Conservation (phyloP, 2,329 filamentous ascomycete species). For the Alternaria consortialis region DNA sequence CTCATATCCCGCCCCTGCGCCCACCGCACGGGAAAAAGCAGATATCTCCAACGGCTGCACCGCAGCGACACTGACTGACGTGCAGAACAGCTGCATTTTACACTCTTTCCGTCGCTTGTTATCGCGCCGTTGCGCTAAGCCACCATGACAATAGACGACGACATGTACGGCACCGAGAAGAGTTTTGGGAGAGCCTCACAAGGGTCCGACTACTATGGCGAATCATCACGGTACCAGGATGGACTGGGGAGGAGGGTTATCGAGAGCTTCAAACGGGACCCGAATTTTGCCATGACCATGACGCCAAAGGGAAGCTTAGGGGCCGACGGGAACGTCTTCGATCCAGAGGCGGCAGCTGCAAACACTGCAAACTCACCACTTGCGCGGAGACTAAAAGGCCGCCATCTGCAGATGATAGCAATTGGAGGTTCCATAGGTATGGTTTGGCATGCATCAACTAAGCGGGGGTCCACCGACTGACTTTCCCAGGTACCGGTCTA, state of each 20-base stretch:
- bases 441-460: constrained; percentile 15
- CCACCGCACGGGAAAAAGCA: constrained; percentile 13
- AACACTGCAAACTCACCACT: constrained; percentile 78
- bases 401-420: constrained; percentile 95
- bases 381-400: constrained; percentile 63
- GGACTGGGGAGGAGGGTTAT: constrained; percentile 54
- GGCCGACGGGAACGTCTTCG: constrained; percentile 65
- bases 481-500: constrained; percentile 64
- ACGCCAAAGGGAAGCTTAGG: constrained; percentile 58
- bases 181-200: constrained; percentile 49
- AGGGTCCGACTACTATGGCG: constrained; percentile 50
- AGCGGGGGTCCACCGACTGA: constrained; percentile 25
- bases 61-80: constrained; percentile 27
- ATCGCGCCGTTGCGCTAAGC: constrained; percentile 10
- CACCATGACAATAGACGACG: constrained; percentile 46
- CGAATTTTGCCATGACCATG: constrained; percentile 56
- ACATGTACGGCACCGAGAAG: constrained; percentile 51
- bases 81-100: constrained; percentile 31
- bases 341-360: constrained; percentile 69
- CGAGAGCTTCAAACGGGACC: constrained; percentile 53
- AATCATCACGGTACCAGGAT: constrained; percentile 45
- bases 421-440: constrained; percentile 83
- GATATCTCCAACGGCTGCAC: constrained; percentile 14
- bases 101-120: constrained; percentile 12
- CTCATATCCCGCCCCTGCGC: constrained; percentile 14